phyloP scores from a whole-genome alignment of 305 asterid species.

The Fraxinus ornus region DNA sequence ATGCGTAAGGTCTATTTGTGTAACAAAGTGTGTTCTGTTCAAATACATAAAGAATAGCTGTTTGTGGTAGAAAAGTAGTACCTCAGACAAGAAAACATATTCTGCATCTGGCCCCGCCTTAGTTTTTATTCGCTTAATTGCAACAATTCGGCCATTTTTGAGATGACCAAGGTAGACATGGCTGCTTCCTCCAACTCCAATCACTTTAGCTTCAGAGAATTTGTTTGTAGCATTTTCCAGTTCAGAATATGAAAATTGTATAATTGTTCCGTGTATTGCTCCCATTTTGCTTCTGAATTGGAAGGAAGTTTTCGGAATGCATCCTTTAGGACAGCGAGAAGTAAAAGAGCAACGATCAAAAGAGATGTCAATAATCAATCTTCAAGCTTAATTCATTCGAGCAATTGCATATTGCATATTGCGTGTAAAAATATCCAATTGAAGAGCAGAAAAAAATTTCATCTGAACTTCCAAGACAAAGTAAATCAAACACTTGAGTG shows the following conservation, averaged over 20 bases:
- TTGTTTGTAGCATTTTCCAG: constrained; percentile 70
- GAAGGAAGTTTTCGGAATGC: constrained; percentile 56
- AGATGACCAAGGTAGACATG: constrained; percentile 74
- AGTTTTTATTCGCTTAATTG: constrained; percentile 77
- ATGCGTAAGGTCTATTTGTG: background rate
- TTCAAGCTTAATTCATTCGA: background rate
- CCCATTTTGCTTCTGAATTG: constrained; percentile 48
- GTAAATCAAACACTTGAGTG: background rate
- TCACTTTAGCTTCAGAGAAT: constrained; percentile 73
- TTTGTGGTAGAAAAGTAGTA: constrained; percentile 27
- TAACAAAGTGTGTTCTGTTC: background rate
- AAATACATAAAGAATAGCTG: background rate
- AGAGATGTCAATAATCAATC: background rate
- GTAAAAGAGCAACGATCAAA: background rate
- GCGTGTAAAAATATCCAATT: background rate
- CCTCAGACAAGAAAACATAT: constrained; percentile 79
- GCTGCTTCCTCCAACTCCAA: constrained; percentile 95
- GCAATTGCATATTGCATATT: background rate
- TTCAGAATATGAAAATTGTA: constrained; percentile 72
- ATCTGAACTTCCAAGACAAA: background rate
- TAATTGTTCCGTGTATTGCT: constrained; percentile 55
- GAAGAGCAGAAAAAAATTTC: background rate
- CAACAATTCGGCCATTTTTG: constrained; percentile 71
- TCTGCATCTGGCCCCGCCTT: constrained; percentile 73
- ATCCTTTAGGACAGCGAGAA: constrained; percentile 51